Evolutionary conservation across 2,329 filamentous ascomycete genomes (phyloP).

Genomic region (Penicillium concentricum): DNA sequence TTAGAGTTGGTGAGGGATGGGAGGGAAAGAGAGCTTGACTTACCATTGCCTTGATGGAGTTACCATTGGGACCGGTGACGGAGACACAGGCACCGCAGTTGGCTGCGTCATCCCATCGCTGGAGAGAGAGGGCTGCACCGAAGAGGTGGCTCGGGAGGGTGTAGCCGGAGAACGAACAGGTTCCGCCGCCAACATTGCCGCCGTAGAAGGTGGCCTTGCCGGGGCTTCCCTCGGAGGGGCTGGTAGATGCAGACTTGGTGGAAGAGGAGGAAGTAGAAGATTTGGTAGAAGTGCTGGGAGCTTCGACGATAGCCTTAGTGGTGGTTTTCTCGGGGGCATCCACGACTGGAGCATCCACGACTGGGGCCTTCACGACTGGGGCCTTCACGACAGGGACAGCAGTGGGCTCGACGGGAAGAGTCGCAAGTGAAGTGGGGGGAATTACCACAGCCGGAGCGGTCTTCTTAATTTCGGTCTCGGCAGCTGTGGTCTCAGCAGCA

Average conservation of each 20-base stretch:
- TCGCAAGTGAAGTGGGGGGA: neutral
- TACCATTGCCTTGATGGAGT: constrained; percentile 64
- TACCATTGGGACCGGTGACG: constrained; percentile 53
- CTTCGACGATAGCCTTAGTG: neutral
- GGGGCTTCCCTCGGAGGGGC: constrained; percentile 17
- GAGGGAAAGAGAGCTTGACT: constrained; percentile 9
- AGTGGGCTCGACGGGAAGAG: neutral
- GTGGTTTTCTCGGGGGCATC: neutral
- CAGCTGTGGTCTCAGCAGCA: constrained; percentile 1
- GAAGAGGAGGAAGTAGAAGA: constrained; percentile 12
- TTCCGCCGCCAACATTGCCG: constrained; percentile 58
- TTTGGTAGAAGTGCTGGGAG: constrained; percentile 4
- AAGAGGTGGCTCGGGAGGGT: constrained; percentile 57
- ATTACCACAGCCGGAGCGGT: neutral
- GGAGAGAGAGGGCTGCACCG: constrained; percentile 61
- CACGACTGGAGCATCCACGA: neutral
- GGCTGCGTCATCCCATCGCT: constrained; percentile 54
- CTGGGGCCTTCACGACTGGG: neutral
- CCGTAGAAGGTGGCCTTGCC: constrained; percentile 55
- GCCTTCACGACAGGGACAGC: neutral
- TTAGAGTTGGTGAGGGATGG: neutral
- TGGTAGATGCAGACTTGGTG: neutral
- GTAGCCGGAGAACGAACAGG: constrained; percentile 64
- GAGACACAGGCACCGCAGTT: constrained; percentile 63
- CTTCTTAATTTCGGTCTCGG: neutral